Evolutionary conservation across 1,284 basidiomycete species (phyloP).

Genomic region (Leucoagaricus sp.): DNA sequence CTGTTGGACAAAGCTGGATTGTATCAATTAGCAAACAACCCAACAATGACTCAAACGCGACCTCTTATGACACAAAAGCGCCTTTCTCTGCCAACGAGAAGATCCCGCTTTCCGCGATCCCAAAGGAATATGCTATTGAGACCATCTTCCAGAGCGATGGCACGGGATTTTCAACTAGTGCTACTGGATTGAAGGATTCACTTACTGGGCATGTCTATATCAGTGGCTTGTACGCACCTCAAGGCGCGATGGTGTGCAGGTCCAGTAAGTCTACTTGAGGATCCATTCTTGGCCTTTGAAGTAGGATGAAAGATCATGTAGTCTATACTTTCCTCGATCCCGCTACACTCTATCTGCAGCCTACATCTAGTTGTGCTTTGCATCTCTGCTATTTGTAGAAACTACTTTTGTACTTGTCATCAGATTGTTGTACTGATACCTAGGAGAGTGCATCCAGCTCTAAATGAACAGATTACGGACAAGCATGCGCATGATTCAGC

Average conservation of each 20-base stretch:
- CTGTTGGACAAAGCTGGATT: constrained; percentile 56
- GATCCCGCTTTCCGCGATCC: constrained; percentile 33
- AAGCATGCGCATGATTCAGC: too few relatives aligned
- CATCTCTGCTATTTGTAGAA: too few relatives aligned
- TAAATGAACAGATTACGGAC: too few relatives aligned
- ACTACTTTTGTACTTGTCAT: too few relatives aligned
- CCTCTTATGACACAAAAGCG: constrained; percentile 41
- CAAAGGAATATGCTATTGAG: constrained; percentile 38
- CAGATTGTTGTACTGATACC: too few relatives aligned
- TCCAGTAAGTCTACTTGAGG: constrained; percentile 15
- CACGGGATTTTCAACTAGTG: constrained; percentile 49
- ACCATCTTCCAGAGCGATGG: constrained; percentile 71
- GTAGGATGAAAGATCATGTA: not conserved
- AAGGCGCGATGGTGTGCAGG: constrained; percentile 54
- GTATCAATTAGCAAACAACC: constrained; percentile 37
- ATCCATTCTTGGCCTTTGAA: not conserved
- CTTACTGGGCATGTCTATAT: constrained; percentile 49
- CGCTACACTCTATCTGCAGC: too few relatives aligned
- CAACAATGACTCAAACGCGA: constrained; percentile 9
- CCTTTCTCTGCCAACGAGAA: constrained; percentile 46
- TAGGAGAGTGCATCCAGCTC: too few relatives aligned
- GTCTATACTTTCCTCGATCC: too few relatives aligned
- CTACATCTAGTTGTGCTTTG: too few relatives aligned
- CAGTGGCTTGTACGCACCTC: constrained; percentile 55
- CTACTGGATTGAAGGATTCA: constrained; percentile 51